Base-by-base conservation (phyloP, 2,329 filamentous ascomycete species). In the Aspergillus sergii region DNA sequence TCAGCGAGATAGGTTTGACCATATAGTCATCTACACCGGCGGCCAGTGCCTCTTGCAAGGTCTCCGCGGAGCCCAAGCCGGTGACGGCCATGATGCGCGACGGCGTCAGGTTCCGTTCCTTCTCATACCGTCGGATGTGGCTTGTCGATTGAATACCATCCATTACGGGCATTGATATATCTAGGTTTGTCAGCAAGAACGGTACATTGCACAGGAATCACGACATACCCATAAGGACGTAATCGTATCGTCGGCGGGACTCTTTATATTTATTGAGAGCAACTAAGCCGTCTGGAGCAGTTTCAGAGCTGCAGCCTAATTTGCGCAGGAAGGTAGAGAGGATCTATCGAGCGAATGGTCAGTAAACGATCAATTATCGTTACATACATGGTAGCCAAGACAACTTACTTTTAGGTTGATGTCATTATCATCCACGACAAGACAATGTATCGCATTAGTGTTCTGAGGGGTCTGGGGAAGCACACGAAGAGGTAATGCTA, bases 101-200 rank as follows among this genome's bases (percentile, higher is more conserved):
- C 2, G 70, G 67, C 2, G 56, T 50, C 2, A 71, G 61, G 0
- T 64, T 59, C 4, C 70, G 66, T 6, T 73, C 62, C 23, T 73
- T 70, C 64, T 79, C 77, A 32, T 72, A 69, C 23, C 71, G 67
- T 26, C 80, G 74, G 59, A 82, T 82, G 14, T 73, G 73, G 11
- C 74, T 72, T 1, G 80, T 80, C 7, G 80, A 78, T 28, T 75
- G 72, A 30, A 82, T 76, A 0, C 80, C 80, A 60, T 81, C 75
- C 76, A 81, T 77, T 7, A 80, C 68, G 1, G 80, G 80, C 79
- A 81, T 81, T n/a, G 74, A 77, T 21, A 82, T 75, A 60, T 81
- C 79, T 80, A 71, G 10, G 4, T 58, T 43, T 59, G 51, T 55
- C n/a, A 54, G 16, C 16, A 2, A 39, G n/a, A 34, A 2, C 2